phyloP scores from a whole-genome alignment of 164 flowering plant genomes.

The Taxillus chinensis region DNA sequence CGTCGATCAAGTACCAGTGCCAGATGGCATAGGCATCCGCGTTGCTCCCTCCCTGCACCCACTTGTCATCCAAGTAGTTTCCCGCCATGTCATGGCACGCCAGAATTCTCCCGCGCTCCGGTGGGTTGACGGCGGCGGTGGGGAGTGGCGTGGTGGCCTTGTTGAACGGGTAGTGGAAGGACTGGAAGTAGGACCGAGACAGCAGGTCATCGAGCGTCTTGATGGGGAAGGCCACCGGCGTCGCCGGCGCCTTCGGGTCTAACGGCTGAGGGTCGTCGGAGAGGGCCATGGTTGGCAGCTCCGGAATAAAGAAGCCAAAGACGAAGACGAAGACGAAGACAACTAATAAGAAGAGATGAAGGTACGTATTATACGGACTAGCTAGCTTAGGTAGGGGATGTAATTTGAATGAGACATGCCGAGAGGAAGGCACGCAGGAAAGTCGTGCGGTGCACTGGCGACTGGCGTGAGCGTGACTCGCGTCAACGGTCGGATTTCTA shows the following conservation, averaged over 20 bases:
- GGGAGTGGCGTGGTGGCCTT: slow-evolving; percentile 38
- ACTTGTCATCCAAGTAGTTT: slow-evolving; percentile 72
- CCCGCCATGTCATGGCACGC: slow-evolving; percentile 92
- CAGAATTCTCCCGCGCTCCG: slow-evolving; percentile 48
- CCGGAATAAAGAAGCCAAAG: slow-evolving; percentile 6
- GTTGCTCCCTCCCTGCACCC: slow-evolving; percentile 75
- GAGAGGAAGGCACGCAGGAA: too few relatives aligned
- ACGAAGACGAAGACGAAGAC: neutral
- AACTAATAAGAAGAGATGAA: slow-evolving; percentile 16
- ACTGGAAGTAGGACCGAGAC: slow-evolving; percentile 59
- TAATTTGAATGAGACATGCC: too few relatives aligned
- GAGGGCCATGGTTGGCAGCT: neutral
- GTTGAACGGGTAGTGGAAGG: slow-evolving; percentile 85
- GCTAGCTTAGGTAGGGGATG: too few relatives aligned
- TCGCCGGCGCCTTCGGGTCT: slow-evolving; percentile 48
- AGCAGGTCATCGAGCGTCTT: slow-evolving; percentile 53
- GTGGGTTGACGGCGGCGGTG: slow-evolving; percentile 20
- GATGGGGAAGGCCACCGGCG: slow-evolving; percentile 71
- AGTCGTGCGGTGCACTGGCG: too few relatives aligned
- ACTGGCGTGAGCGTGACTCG: too few relatives aligned
- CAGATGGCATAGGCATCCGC: slow-evolving; percentile 64
- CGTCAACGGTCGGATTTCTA: too few relatives aligned
- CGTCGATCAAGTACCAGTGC: slow-evolving; percentile 95
- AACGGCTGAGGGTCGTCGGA: slow-evolving; percentile 25
- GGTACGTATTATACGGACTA: neutral